phyloP scores from a whole-genome alignment of 1,139 yeast species.

The Diutina siamensis region DNA sequence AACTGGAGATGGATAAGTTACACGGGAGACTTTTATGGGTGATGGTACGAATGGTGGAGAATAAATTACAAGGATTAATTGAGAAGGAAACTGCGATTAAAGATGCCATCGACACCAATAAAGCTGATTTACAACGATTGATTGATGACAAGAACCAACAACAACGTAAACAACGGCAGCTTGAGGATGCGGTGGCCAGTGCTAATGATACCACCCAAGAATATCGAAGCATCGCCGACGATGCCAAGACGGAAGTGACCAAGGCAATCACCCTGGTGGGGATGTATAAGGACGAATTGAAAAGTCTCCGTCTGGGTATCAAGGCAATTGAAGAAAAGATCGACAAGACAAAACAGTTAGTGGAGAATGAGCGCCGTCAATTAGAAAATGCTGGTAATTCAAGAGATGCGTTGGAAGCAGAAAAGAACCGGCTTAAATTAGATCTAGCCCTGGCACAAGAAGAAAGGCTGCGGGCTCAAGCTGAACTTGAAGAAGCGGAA shows the following conservation, averaged over 20 bases:
- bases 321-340: conserved; percentile 16
- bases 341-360: conserved; percentile 15
- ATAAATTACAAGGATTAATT: conserved; percentile 8
- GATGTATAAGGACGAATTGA: background rate
- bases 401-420: conserved; percentile 12
- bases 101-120: conserved; percentile 12
- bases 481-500: conserved; percentile 10
- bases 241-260: background rate
- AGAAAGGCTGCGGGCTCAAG: conserved; percentile 10
- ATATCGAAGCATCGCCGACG: background rate
- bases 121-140: conserved; percentile 12
- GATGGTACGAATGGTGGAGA: conserved; percentile 7
- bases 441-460: conserved; percentile 10
- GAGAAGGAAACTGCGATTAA: conserved; percentile 8
- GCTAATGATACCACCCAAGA: background rate
- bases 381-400: conserved; percentile 28
- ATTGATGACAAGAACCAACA: conserved; percentile 8
- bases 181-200: background rate
- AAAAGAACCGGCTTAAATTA: conserved; percentile 6
- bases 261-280: too few species aligned
- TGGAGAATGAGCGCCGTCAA: conserved; percentile 21
- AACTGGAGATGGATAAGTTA: conserved; percentile 30
- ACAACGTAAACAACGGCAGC: background rate
- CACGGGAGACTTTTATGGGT: conserved; percentile 40
- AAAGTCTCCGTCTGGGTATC: background rate